phyloP scores from a whole-genome alignment of 1,139 yeast genomes.

The Trichomonascaceae sp. region DNA sequence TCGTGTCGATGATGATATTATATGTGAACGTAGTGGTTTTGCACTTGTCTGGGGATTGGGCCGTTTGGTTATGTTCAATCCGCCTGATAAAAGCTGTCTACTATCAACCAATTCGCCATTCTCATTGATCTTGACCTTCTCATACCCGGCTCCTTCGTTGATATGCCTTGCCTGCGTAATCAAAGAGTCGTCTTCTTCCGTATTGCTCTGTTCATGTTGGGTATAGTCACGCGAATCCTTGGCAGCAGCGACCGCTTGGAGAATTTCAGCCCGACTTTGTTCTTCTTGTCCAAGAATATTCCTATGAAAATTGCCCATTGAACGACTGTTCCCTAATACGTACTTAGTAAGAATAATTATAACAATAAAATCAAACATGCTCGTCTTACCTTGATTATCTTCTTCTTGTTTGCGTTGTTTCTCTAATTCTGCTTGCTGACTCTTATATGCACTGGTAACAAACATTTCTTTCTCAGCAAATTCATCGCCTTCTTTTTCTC shows the following conservation, averaged over 20 bases:
- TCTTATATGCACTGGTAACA: constrained; percentile 40
- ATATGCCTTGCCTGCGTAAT: constrained; percentile 13
- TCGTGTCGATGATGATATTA: not conserved
- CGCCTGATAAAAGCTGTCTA: constrained; percentile 25
- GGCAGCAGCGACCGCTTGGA: constrained; percentile 14
- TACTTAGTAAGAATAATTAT: not conserved
- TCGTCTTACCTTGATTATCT: constrained; percentile 18
- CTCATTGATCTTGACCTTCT: constrained; percentile 25
- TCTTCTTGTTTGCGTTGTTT: constrained; percentile 25
- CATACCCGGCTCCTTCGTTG: constrained; percentile 20
- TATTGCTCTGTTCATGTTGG: too few relatives aligned
- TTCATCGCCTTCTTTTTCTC: constrained; percentile 34
- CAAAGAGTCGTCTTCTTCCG: constrained; percentile 4
- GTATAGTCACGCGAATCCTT: not conserved
- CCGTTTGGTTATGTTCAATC: constrained; percentile 25
- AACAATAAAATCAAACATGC: not conserved
- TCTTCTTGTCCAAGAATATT: constrained; percentile 23
- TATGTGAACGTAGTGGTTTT: not conserved
- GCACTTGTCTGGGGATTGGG: constrained; percentile 2
- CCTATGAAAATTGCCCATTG: constrained; percentile 23
- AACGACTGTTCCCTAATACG: constrained; percentile 11
- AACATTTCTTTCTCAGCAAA: constrained; percentile 39
- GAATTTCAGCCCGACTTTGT: constrained; percentile 20
- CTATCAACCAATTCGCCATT: constrained; percentile 29
- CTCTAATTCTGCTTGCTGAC: constrained; percentile 32